phyloP scores from a whole-genome alignment of 768 basidiomycete species.

The Calocera cornea region DNA sequence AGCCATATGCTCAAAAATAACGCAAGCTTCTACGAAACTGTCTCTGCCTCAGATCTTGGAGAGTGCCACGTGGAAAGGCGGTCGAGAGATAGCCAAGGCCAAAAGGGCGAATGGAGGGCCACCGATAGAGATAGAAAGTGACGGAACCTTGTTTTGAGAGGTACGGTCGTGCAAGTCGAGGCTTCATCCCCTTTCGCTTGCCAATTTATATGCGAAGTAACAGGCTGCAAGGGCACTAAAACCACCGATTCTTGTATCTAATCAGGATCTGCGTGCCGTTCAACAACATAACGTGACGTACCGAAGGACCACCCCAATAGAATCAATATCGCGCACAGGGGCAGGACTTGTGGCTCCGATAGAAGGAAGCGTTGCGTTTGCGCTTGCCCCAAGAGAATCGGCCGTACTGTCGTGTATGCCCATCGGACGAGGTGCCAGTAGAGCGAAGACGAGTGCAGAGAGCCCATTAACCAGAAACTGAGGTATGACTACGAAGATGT shows the following conservation, averaged over 20 bases:
- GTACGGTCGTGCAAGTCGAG: not conserved
- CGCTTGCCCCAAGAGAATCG: slow-evolving; percentile 12
- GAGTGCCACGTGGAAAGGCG: slow-evolving; percentile 94
- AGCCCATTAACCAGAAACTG: slow-evolving; percentile 87
- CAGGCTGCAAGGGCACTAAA: not conserved
- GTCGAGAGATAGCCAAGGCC: slow-evolving; percentile 76
- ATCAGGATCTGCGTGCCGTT: not conserved
- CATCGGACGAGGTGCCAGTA: slow-evolving; percentile 47
- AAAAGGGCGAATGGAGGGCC: slow-evolving; percentile 60
- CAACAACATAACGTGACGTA: not conserved
- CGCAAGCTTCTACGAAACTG: slow-evolving; percentile 39
- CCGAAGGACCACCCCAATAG: not conserved
- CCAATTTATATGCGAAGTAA: not conserved
- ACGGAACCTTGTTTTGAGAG: slow-evolving; percentile 64
- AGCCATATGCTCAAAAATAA: slow-evolving; percentile 48
- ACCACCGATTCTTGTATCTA: not conserved
- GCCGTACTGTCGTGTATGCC: slow-evolving; percentile 12
- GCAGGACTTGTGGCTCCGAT: not conserved
- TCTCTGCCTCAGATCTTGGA: slow-evolving; percentile 81
- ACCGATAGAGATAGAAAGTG: slow-evolving; percentile 73
- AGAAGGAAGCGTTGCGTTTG: not conserved
- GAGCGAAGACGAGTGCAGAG: slow-evolving; percentile 71
- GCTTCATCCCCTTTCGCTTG: not conserved
- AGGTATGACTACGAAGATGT: slow-evolving; percentile 83
- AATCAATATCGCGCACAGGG: not conserved